Base-by-base conservation (phyloP, 73 alveolate genomes). In the Paramecium tetraurelia region DNA sequence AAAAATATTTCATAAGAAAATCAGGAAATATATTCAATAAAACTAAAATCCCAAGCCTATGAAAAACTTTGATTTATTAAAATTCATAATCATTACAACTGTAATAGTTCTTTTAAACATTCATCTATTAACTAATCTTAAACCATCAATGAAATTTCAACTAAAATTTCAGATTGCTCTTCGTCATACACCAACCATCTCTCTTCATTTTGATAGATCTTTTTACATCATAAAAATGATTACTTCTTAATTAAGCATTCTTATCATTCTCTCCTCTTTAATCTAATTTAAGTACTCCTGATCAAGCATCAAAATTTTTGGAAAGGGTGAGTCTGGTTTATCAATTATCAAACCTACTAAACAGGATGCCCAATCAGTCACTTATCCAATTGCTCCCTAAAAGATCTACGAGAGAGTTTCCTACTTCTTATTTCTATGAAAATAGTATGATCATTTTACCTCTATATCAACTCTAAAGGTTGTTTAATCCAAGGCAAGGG, bases 401-500 rank as follows among this genome's bases (percentile, higher is more conserved):
- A 93, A 20, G 3, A 68, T 59, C 21, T 92, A 43, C 8, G 58
- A 48, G 3, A 86, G 44, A 35, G 58, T 77, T 71, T 71, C 90
- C 1, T n/a, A 18, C 7, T 80, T 43, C 12, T 6, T 46, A 36
- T 33, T 27, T 76, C 80, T 53, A 70, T 53, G 18, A 53, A 10
- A 4, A 29, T 29, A 0, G 7, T 36, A 3, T 21, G 3, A 24
- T 7, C 3, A n/a, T 36, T 43, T 11, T 63, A 83, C 76, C 76
- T 89, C 76, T 72, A 53, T 59, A 58, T 75, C 33, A 88, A 58
- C 20, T 40, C 43, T 41, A 70, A 48, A 9, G 85, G 90, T 4
- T 59, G 29, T 59, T 31, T 93, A 76, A 94, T 68, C 98, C 99
- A 96, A 16, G 99, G 98, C 59, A 96, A 58, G 0, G 99, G 99